Evolutionary conservation across 768 basidiomycete genomes (phyloP).

Genomic region (Thelephora aurantiotincta): DNA sequence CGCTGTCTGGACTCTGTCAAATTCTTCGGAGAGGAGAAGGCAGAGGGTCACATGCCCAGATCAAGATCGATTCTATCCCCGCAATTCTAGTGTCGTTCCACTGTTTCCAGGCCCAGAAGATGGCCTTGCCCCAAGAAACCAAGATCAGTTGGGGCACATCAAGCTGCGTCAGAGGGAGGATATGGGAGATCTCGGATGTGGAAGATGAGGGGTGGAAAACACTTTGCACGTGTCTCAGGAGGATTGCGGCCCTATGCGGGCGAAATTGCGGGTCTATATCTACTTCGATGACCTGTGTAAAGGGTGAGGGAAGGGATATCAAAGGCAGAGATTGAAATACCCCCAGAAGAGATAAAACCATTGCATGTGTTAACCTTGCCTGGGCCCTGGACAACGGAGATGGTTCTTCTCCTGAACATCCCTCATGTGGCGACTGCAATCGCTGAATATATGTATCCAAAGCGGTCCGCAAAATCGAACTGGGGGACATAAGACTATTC

Average conservation of each 20-base stretch:
- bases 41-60: conserved; percentile 25
- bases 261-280: conserved; percentile 4
- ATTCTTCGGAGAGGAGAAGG: neutral
- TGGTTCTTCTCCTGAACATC: neutral
- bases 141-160: conserved; percentile 35
- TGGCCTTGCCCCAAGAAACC: conserved; percentile 39
- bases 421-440: neutral
- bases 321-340: conserved; percentile 10
- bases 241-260: conserved; percentile 23
- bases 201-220: conserved; percentile 20
- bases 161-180: conserved; percentile 12
- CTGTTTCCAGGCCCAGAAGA: conserved; percentile 52
- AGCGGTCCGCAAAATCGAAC: neutral
- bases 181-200: conserved; percentile 1
- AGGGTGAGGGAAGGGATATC: neutral
- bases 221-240: conserved; percentile 30
- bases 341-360: conserved; percentile 22
- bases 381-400: conserved; percentile 4
- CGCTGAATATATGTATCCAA: neutral
- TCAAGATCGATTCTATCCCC: conserved; percentile 32
- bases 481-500: neutral
- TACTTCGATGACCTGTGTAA: neutral
- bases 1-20: conserved; percentile 25
- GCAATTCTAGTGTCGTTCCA: conserved; percentile 43
- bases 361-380: conserved; percentile 19